A percentile compares a stretch with the other conserved stretches of the same genome.
Evolutionary conservation across 2,329 filamentous ascomycete species (phyloP).

Genomic region (Mycogone perniciosa): DNA sequence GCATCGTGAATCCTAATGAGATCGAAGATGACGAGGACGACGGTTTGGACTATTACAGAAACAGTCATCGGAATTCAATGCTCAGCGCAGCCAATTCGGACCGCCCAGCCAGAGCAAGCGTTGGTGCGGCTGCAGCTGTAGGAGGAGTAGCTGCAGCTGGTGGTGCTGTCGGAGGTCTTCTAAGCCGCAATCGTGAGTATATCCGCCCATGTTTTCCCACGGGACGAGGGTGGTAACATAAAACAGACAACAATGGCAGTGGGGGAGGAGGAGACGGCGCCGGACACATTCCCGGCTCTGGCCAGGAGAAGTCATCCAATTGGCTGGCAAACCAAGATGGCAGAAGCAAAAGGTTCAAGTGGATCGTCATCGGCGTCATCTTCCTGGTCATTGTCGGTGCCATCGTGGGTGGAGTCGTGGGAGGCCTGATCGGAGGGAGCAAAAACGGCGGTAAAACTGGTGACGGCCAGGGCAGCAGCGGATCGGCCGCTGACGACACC

Average conservation of each 20-base stretch:
- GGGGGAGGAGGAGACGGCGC: slow-evolving; percentile 15
- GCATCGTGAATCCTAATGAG: slow-evolving; percentile 66
- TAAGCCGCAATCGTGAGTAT: slow-evolving; percentile 23
- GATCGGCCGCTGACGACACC: slow-evolving; percentile 54
- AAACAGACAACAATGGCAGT: neutral
- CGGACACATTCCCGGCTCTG: slow-evolving; percentile 6
- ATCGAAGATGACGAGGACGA: slow-evolving; percentile 88
- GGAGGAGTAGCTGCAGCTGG: slow-evolving; percentile 39
- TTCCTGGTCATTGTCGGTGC: slow-evolving; percentile 60
- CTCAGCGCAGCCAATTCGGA: slow-evolving; percentile 48
- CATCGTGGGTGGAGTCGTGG: slow-evolving; percentile 67
- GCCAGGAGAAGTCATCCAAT: slow-evolving; percentile 15
- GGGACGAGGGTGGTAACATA: neutral
- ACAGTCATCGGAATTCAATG: slow-evolving; percentile 48
- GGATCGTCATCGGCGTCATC: slow-evolving; percentile 60
- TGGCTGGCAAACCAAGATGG: slow-evolving; percentile 35
- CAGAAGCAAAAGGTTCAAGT: slow-evolving; percentile 60
- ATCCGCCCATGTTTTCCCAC: neutral
- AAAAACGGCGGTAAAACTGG: slow-evolving; percentile 34
- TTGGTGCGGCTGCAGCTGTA: slow-evolving; percentile 32
- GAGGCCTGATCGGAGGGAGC: slow-evolving; percentile 60
- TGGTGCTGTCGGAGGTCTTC: slow-evolving; percentile 26
- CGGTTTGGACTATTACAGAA: slow-evolving; percentile 54
- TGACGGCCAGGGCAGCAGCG: slow-evolving; percentile 21
- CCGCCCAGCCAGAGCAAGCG: slow-evolving; percentile 19